Conservation (phyloP, 2,329 filamentous ascomycete species). For the Phyllosticta citrichinensis region DNA sequence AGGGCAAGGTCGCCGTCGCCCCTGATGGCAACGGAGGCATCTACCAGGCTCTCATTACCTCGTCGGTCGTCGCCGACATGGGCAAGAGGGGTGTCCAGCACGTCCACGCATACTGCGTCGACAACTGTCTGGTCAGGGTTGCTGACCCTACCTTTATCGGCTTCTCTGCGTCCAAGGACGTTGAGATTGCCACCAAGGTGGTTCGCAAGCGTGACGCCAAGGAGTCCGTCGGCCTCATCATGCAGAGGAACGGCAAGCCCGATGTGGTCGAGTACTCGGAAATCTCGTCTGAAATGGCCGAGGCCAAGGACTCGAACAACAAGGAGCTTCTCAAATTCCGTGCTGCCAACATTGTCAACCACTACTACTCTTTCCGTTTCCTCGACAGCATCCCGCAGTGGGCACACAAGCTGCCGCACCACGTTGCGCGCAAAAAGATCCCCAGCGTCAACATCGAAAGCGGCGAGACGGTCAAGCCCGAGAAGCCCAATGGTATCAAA, state of each 20-base stretch:
- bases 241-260: constrained; percentile 90
- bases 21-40: constrained; percentile 96
- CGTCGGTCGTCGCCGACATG: constrained; percentile 80
- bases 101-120: constrained; percentile 95
- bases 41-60: constrained; percentile 79
- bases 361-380: constrained; percentile 96
- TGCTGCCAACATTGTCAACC: constrained; percentile 98
- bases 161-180: constrained; percentile 76
- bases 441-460: constrained; percentile 67
- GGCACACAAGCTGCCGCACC: constrained; percentile 80
- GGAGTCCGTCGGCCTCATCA: constrained; percentile 88
- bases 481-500: constrained; percentile 96
- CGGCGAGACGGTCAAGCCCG: constrained; percentile 76
- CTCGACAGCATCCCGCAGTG: constrained; percentile 82
- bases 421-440: constrained; percentile 98
- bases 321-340: constrained; percentile 82
- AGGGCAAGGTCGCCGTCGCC: constrained; percentile 83
- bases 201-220: constrained; percentile 95
- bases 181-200: constrained; percentile 98
- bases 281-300: constrained; percentile 80
- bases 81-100: constrained; percentile 81
- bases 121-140: constrained; percentile 99
- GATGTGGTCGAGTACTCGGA: constrained; percentile 99
- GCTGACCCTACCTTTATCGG: constrained; percentile 93
- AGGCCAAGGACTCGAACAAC: constrained; percentile 76